Percentiles rank a stretch among this genome's conserved stretches.
phyloP scores from a whole-genome alignment of 495 filamentous ascomycete genomes.

The Hamigera avellanea region DNA sequence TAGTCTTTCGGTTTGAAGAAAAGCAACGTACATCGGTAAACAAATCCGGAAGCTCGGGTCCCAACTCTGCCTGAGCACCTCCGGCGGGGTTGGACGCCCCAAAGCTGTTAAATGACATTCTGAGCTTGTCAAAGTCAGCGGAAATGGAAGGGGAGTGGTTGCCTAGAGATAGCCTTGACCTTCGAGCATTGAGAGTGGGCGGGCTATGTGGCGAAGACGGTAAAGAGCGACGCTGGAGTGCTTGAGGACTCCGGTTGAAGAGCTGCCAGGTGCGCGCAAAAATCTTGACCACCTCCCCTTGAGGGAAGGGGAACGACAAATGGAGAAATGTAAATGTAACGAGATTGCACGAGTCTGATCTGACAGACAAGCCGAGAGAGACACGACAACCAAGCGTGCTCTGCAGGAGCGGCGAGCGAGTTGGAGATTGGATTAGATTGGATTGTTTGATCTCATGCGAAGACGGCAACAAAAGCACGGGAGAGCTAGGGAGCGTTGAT shows the following conservation, averaged over 20 bases:
- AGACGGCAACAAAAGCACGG: slow-evolving; percentile 24
- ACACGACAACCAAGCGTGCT: no score
- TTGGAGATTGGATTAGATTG: no score
- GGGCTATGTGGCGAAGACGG: slow-evolving; percentile 18
- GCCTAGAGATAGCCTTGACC: slow-evolving; percentile 20
- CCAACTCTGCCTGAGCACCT: slow-evolving; percentile 22
- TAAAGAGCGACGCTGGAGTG: slow-evolving; percentile 33
- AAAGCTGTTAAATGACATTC: slow-evolving; percentile 66
- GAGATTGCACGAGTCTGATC: neutral
- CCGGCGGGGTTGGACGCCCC: slow-evolving; percentile 20
- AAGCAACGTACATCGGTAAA: slow-evolving; percentile 31
- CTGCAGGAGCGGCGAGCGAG: no score
- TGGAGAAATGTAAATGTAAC: slow-evolving; percentile 3
- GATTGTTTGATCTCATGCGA: no score
- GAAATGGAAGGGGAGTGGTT: slow-evolving; percentile 28
- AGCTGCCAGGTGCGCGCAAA: slow-evolving; percentile 28
- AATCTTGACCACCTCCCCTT: slow-evolving; percentile 23
- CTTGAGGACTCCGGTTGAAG: slow-evolving; percentile 28
- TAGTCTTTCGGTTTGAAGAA: no score
- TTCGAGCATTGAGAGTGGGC: slow-evolving; percentile 28
- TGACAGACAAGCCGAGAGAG: neutral
- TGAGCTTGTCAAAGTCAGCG: slow-evolving; percentile 28
- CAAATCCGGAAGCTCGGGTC: slow-evolving; percentile 35
- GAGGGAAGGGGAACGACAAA: slow-evolving; percentile 9
- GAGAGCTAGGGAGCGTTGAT: slow-evolving; percentile 2